Evolutionary conservation across 805 yeast species (phyloP).

Genomic region (Maudiozyma saulgeensis): DNA sequence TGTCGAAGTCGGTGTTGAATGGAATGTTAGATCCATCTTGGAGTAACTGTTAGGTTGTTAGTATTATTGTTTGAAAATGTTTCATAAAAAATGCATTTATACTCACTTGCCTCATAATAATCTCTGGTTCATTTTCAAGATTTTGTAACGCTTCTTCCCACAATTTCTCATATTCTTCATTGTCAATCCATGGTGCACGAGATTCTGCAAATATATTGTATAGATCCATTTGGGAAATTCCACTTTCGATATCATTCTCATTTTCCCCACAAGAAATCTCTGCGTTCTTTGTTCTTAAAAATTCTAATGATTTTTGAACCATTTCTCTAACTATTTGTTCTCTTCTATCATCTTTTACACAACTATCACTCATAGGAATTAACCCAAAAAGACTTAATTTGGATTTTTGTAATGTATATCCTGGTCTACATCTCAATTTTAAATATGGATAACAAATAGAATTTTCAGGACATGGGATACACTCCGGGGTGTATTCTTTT

Average conservation of each 20-base stretch:
- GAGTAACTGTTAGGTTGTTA: slow-evolving; percentile 16
- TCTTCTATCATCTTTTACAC: slow-evolving; percentile 67
- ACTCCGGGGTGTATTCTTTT: slow-evolving; percentile 45
- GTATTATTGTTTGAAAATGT: slow-evolving; percentile 14
- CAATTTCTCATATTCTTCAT: slow-evolving; percentile 54
- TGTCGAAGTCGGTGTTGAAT: slow-evolving; percentile 27
- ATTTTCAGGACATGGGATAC: slow-evolving; percentile 73
- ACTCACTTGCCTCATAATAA: slow-evolving; percentile 70
- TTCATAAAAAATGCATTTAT: slow-evolving; percentile 5
- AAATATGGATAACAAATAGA: slow-evolving; percentile 61
- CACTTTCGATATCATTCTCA: slow-evolving; percentile 39
- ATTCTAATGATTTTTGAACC: slow-evolving; percentile 53
- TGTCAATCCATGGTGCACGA: slow-evolving; percentile 29
- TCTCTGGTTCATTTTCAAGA: slow-evolving; percentile 56
- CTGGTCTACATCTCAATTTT: slow-evolving; percentile 61
- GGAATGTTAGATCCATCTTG: slow-evolving; percentile 30
- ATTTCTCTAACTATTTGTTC: slow-evolving; percentile 58
- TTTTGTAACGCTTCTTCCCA: slow-evolving; percentile 60
- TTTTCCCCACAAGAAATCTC: slow-evolving; percentile 48
- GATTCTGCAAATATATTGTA: slow-evolving; percentile 40
- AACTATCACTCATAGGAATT: slow-evolving; percentile 52
- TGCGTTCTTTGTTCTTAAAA: slow-evolving; percentile 63
- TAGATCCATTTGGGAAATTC: slow-evolving; percentile 41
- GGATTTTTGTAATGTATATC: slow-evolving; percentile 39
- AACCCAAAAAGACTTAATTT: slow-evolving; percentile 36